Base-by-base conservation (phyloP, 306 rosid genomes). In the Ziziphus jujuba region DNA sequence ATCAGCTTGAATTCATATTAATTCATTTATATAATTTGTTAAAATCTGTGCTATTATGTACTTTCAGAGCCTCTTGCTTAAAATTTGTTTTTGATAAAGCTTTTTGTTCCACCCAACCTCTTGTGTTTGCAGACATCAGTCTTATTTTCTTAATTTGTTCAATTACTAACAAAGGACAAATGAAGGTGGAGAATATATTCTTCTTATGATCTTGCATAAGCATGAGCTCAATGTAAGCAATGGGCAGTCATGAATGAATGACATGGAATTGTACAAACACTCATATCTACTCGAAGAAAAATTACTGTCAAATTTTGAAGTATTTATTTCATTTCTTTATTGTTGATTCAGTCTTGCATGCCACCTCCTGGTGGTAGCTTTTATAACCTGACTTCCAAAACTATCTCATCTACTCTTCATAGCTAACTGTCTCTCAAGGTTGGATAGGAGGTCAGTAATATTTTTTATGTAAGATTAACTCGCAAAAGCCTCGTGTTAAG, bases 321-420 rank as follows among this genome's bases (percentile, higher is more conserved):
- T 69, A 61, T 54, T 47, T 44, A 28, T 72, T 56, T 81, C 73
- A 76, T 49, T 40, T 73, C 69, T 70, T 59, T 48, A 69, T 65
- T 58, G 65, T 38, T 47, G 44, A 55, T 65, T 35, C 57, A 20
- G 34, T 21, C 59, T 73, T 77, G 66, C 75, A 56, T 66, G 72
- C 31, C 53, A 35, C 79, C 34, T 61, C 69, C 56, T 52, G 55
- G 59, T 65, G 67, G 49, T 65, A 66, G 66, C 75, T 77, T 84
- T 80, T n/a, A n/a, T 69, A 78, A 85, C 63, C 71, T 53, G 66
- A 74, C 61, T 65, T 76, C 76, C 80, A 70, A 47, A 50, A 52
- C 80, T 73, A 80, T 63, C 40, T 67, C 95, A 81, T 85, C 91
- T 76, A 85, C 89, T 78, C 84, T 84, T 90, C 96, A 81, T 51